Base-by-base conservation (phyloP, 2,329 filamentous ascomycete genomes). In the Zelopaecilomyces penicillatus region DNA sequence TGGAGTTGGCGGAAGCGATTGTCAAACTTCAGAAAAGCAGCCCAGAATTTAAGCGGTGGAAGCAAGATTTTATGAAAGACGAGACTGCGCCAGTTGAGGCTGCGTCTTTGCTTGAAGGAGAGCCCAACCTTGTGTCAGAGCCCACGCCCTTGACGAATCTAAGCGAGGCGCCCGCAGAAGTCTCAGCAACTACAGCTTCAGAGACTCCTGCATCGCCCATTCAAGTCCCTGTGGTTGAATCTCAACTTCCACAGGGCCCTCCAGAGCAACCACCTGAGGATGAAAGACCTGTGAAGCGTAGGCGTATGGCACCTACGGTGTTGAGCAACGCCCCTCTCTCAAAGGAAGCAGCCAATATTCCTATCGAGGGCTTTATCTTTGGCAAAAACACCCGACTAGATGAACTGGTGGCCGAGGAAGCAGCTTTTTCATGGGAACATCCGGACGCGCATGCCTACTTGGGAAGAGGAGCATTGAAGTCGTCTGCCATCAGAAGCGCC, bases 1-100 rank as follows among this genome's bases (percentile, higher is more conserved):
- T 69, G 37, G 74, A 72, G 2, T 61, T 93, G 2, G 65, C 71
- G 10, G 67, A 72, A 47, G 78, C 78, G 7, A 76, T 90, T 44
- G 54, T 67, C 3, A 65, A 71, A 30, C 69, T 90, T 5, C 75
- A 72, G 35, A 55, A 57, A 30, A 64, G 57, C 38, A 86, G 82
- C 42, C 52, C 50, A 1, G 67, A 65, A 32, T 85, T 78, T 46
- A 57, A 54, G 12, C 45, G 43, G 9, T 65, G 62, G 62, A 54
- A 54, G 42, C 37, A 52, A 35, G 48, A 54, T 5, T 54, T 54
- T 33, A 41, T 38, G 29, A 56, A 50, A 27, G 52, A 34, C 32
- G n/a, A n/a, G 32, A 9, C 32, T 34, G 32, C 32, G 19, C 19
- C 19, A 19, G 19, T 19, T 19, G 19, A 19, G 19, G 3, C 19